Evolutionary conservation across 257 asterid species (phyloP), one percentile per base, ranked within the genome.

Genomic region (Petunia axillaris): DNA sequence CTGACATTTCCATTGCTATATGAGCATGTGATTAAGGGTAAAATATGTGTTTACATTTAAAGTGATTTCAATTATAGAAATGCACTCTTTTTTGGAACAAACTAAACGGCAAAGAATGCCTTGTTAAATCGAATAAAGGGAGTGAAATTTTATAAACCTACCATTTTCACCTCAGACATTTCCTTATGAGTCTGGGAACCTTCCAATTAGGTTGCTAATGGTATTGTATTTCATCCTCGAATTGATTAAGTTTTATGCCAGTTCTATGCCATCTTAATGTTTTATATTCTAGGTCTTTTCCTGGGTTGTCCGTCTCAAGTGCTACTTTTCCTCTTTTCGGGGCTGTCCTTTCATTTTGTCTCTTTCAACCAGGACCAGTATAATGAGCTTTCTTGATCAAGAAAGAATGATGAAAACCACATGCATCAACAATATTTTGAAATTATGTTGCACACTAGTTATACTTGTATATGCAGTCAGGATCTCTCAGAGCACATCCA

Each of bases 391-490:
- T 25, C 25, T 25, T 25, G 25, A 25, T 25, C 25, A 25, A 25
- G 25, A 25, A 25, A 25, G 25, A 25, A 25, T 65, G 14, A 65
- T 6, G 74, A 65, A 5, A 65, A 65, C 50, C 1, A 1, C 50
- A 39, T 39, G 11, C 15, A 15, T 65, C 14, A 0, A 50, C 3
- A 50, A 7, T 50, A 50, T 50, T 0, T 9, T 50, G 3, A 50
- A 50, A 50, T 64, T 64, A 39, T 13, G 48, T 3, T 67, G 53
- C 38, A 41, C 40, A 6, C n/a, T 36, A 14, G 75, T 41, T 66
- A 54, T 40, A 10, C 54, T 15, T 66, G 54, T 66, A 50, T 88
- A 79, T 84, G 92, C 94, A 87, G 91, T 88, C 91, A 88, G 94
- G 93, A 85, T 84, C 75, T n/a, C 8, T 87, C 83, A 86, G 86